Percentiles rank a stretch among this genome's conserved stretches.
phyloP scores from a whole-genome alignment of 2,329 filamentous ascomycete species.

The Metarhizium album region DNA sequence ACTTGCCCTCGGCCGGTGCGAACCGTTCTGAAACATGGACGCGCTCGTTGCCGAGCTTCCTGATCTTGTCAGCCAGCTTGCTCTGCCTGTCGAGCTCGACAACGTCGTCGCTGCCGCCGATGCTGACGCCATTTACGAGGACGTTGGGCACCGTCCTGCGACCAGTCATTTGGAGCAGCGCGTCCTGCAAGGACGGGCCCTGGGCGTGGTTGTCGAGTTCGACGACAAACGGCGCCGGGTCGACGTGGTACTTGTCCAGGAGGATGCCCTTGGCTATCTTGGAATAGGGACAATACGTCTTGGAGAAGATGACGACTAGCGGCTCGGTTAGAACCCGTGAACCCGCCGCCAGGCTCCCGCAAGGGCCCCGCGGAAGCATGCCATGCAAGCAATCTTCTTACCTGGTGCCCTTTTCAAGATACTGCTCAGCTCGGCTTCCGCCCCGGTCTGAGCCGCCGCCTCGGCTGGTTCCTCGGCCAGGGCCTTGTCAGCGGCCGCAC shows the following conservation, averaged over 20 bases:
- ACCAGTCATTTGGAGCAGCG: slow-evolving; percentile 62
- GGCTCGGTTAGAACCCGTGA: neutral
- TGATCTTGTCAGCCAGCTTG: slow-evolving; percentile 60
- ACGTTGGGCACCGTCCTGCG: slow-evolving; percentile 86
- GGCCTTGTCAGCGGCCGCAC: slow-evolving; percentile 11
- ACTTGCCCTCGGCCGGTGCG: slow-evolving; percentile 8
- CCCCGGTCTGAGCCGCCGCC: slow-evolving; percentile 25
- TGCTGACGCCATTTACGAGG: slow-evolving; percentile 75
- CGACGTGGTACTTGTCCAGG: slow-evolving; percentile 73
- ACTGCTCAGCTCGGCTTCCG: slow-evolving; percentile 59
- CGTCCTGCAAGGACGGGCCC: slow-evolving; percentile 60
- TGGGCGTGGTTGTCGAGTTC: slow-evolving; percentile 79
- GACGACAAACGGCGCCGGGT: slow-evolving; percentile 74
- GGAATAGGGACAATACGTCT: slow-evolving; percentile 83
- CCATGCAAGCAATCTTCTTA: slow-evolving; percentile 44
- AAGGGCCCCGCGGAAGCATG: too few relatives aligned
- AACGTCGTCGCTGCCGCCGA: slow-evolving; percentile 85
- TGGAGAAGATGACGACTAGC: slow-evolving; percentile 89
- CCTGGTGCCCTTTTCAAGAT: slow-evolving; percentile 80
- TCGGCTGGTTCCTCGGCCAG: neutral
- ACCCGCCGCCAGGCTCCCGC: too few relatives aligned
- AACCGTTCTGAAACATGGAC: slow-evolving; percentile 39
- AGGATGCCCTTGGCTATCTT: slow-evolving; percentile 77
- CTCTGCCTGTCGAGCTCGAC: slow-evolving; percentile 56
- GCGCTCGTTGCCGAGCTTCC: slow-evolving; percentile 61